phyloP scores from a whole-genome alignment of 169 alveolate species.

The Plasmodium fragile region DNA sequence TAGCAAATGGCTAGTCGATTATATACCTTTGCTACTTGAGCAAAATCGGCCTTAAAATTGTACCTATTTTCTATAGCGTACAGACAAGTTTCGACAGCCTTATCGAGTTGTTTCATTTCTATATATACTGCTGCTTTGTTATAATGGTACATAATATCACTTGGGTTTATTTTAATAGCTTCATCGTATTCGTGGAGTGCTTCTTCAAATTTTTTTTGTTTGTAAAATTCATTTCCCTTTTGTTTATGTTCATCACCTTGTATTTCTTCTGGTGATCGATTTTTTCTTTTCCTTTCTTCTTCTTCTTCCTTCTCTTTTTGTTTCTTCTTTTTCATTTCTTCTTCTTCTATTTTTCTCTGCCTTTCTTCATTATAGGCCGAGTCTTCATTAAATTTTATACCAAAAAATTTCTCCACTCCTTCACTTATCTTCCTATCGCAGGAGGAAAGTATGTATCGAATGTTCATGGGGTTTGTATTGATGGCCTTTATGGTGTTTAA shows the following conservation, averaged over 20 bases:
- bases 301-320: conserved; percentile 75
- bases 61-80: conserved; percentile 94
- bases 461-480: conserved; percentile 62
- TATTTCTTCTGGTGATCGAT: conserved; percentile 49
- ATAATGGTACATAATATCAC: conserved; percentile 88
- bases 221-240: conserved; percentile 88
- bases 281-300: conserved; percentile 63
- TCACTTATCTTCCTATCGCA: conserved; percentile 51
- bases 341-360: conserved; percentile 41
- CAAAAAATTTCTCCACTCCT: conserved; percentile 71
- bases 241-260: conserved; percentile 85
- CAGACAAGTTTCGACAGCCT: conserved; percentile 93
- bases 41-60: conserved; percentile 92
- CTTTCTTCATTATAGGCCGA: conserved; percentile 17
- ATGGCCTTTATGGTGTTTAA: conserved; percentile 55
- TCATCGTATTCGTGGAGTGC: conserved; percentile 95
- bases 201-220: conserved; percentile 94
- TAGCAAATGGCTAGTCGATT: conserved; percentile 93
- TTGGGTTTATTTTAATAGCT: conserved; percentile 94
- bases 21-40: conserved; percentile 89
- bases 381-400: conserved; percentile 44
- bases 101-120: conserved; percentile 95
- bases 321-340: conserved; percentile 76
- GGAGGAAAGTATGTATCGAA: conserved; percentile 46
- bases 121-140: conserved; percentile 97